Conservation (phyloP, 1,284 basidiomycete species). For the Ceratobasidium sp. region DNA sequence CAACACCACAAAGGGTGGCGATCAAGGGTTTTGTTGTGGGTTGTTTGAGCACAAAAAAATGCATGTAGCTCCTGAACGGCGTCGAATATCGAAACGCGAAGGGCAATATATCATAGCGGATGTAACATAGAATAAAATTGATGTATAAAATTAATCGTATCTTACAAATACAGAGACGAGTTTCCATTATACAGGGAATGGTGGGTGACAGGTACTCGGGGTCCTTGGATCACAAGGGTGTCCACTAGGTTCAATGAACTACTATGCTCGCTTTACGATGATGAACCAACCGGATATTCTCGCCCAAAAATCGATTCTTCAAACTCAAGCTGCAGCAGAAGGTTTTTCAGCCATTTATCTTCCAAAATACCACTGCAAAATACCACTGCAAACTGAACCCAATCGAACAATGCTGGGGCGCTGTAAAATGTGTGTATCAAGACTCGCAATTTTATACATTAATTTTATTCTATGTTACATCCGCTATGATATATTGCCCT, state of each 20-base stretch:
- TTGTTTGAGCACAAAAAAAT: neutral
- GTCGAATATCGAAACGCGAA: neutral
- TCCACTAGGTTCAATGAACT: too few species aligned
- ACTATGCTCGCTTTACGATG: too few species aligned
- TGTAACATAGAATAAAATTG: neutral
- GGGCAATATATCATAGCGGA: neutral
- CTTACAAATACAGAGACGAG: neutral
- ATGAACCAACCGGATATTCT: too few species aligned
- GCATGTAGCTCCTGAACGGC: too few species aligned
- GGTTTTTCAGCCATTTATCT: too few species aligned
- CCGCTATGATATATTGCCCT: neutral
- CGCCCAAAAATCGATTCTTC: too few species aligned
- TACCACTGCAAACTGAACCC: too few species aligned
- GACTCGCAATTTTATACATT: conserved; percentile 6
- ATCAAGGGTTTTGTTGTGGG: neutral
- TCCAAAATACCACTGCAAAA: too few species aligned
- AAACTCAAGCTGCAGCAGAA: too few species aligned
- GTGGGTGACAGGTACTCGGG: conserved; percentile 5
- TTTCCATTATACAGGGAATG: neutral
- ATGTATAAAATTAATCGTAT: neutral
- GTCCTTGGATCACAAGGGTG: too few species aligned
- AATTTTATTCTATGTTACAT: conserved; percentile 1
- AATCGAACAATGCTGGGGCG: too few species aligned
- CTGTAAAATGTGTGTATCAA: too few species aligned
- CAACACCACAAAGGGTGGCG: neutral